Conservation (phyloP, 331 rosid species). For the Acacia concinna region DNA sequence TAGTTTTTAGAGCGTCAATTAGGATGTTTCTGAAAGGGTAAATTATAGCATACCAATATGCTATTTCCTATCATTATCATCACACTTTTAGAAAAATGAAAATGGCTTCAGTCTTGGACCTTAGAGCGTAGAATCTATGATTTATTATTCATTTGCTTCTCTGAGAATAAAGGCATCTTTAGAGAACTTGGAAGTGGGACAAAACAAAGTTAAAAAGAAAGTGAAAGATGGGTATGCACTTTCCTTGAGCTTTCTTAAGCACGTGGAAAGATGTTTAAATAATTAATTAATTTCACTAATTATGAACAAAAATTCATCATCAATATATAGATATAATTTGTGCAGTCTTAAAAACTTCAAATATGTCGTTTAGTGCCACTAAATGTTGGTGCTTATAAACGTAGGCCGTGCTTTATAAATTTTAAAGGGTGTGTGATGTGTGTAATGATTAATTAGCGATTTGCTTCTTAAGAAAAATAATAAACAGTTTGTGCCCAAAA, state of each 20-base stretch:
- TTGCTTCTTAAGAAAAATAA: too few relatives aligned
- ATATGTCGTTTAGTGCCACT: too few relatives aligned
- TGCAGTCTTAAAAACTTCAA: not conserved
- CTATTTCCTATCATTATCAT: not conserved
- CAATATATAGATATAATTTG: not conserved
- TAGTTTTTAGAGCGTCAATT: not conserved
- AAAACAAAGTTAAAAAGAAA: not conserved
- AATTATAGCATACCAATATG: not conserved
- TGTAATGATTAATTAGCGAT: not conserved
- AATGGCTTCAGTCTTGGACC: not conserved
- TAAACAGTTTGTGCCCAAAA: too few relatives aligned
- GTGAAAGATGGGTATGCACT: not conserved
- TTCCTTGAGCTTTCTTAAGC: not conserved
- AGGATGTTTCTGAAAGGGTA: too few relatives aligned
- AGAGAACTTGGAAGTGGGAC: not conserved
- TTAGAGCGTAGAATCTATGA: not conserved
- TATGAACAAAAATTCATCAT: not conserved
- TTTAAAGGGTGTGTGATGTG: not conserved
- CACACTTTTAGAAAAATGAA: not conserved
- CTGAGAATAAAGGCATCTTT: not conserved
- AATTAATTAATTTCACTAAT: not conserved
- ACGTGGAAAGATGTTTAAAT: not conserved
- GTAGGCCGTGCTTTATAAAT: not conserved
- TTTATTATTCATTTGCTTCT: not conserved
- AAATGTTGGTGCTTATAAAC: not conserved